These are phyloP conservation scores for Colletotrichum chrysophilum DNA, from an alignment of 2,329 filamentous ascomycete species.

Conservation along the genomic window DNA sequence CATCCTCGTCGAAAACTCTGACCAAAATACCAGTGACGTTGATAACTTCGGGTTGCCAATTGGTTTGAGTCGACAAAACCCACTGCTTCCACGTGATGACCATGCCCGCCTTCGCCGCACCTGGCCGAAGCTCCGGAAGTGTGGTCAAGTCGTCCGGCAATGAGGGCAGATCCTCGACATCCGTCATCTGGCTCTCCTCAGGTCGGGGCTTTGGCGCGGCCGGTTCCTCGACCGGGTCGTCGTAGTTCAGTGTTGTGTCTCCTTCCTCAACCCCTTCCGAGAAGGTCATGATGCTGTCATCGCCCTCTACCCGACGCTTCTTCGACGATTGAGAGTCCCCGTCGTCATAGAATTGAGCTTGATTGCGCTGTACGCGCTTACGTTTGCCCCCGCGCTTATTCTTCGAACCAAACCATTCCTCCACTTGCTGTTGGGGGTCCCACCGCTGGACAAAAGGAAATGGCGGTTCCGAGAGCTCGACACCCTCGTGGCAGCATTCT, in stretches of 20 bases:
- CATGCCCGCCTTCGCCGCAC: slow-evolving; percentile 61
- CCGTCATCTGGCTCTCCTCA: slow-evolving; percentile 50
- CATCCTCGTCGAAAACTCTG: slow-evolving; percentile 56
- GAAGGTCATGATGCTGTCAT: background rate
- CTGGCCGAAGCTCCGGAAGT: slow-evolving; percentile 55
- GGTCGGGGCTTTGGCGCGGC: slow-evolving; percentile 28
- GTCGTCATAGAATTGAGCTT: slow-evolving; percentile 45
- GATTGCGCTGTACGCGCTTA: slow-evolving; percentile 52
- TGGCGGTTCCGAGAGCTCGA: slow-evolving; percentile 76
- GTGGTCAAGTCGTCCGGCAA: slow-evolving; percentile 62
- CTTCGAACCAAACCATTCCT: slow-evolving; percentile 35
- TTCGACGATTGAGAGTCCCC: slow-evolving; percentile 14
- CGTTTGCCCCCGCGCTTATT: slow-evolving; percentile 48
- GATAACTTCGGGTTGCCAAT: slow-evolving; percentile 69
- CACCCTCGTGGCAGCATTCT: slow-evolving; percentile 78
- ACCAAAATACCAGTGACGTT: slow-evolving; percentile 71
- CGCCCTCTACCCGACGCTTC: slow-evolving; percentile 10
- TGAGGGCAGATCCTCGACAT: slow-evolving; percentile 65
- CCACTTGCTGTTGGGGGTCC: slow-evolving; percentile 74
- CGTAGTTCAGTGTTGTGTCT: slow-evolving; percentile 46
- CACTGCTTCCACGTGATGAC: slow-evolving; percentile 73
- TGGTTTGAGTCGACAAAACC: slow-evolving; percentile 63
- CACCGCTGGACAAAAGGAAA: slow-evolving; percentile 91
- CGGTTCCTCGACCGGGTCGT: slow-evolving; percentile 31
- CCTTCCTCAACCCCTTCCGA: slow-evolving; percentile 13